Base-by-base conservation (phyloP, 2,329 filamentous ascomycete genomes). In the Cadophora sp. region DNA sequence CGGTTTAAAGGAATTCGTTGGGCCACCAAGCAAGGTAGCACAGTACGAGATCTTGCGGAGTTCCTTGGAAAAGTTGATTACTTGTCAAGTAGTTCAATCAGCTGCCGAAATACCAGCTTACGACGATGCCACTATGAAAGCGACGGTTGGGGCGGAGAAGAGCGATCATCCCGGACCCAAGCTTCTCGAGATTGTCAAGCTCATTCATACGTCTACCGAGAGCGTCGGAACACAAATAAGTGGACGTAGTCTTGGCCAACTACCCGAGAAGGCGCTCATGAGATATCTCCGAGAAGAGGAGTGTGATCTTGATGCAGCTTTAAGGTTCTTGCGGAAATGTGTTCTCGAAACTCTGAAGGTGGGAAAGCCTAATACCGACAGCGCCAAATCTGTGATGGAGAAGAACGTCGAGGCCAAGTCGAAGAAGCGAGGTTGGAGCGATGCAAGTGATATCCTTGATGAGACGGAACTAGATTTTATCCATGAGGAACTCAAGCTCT, bases 41-140 rank as follows among this genome's bases (percentile, higher is more conserved):
- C 72, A 74, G 45, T 78, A 77, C 62, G 68, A 73, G 39, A 77
- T 78, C n/a, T 39, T 78, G 4, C 67, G 69, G 30, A 66, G 51
- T 1, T 64, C 70, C 18, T 59, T 77, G 0, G 66, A 74, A 11
- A 68, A 70, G 8, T 67, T 77, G 3, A 69, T 76, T 7, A 47
- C 36, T 30, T 59, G 64, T 27, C 47, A 67, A 0, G 62, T 72
- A 6, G 72, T 76, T 41, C 20, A 51, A 24, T 63, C 69, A 33
- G 74, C 63, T 14, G 41, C 61, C n/a, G 45, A 55, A 1, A 47
- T 76, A 30, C 73, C 72, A 20, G 43, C 41, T 13, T 74, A 72
- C 58, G 60, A 68, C 53, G 71, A 73, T 27, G 73, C 73, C 6
- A 30, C 64, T n/a, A 18, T 72, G 6, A 53, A 59, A 3, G 58